Evolutionary conservation across 257 asterid genomes (phyloP), one percentile per base, ranked within the genome.

Genomic region (Solanum chiquidenum): DNA sequence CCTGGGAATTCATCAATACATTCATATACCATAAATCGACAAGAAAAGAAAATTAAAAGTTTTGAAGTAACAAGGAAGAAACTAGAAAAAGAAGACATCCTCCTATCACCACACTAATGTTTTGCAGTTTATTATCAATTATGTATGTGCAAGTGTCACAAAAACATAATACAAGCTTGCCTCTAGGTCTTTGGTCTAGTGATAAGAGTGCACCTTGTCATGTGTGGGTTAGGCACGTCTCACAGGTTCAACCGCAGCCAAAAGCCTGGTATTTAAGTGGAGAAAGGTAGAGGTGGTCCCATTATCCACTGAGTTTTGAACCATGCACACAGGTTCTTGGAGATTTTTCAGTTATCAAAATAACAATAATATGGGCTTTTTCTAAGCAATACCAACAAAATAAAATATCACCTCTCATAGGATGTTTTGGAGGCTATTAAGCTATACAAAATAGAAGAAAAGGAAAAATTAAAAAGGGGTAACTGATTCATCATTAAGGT

Each of bases 1-100:
- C 99, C 99, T 97, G 92, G 66, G 90, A 73, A 91, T 52, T 75
- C 84, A 90, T 85, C 25, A 88, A 62, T 64, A 71, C 84, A 80
- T 79, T 79, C 58, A 46, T 79, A 27, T 64, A 46, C 66, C 35
- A 37, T 46, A 18, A 49, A 29, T 46, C 5, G 27, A 55, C 34
- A 86, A 34, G 62, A 46, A 40, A 52, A 35, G 16, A 33, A 80
- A 46, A 80, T 46, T 46, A 6, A 2, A 80, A 46, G 38, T 40
- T 79, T 40, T 79, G 84, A 79, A 44, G 84, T 25, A 79, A 44
- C 79, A 52, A 21, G 77, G 14, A 85, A 84, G 73, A 84, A 58
- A 68, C 23, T 66, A 38, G 49, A 85, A 38, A 62, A 38, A 37
- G 20, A 62, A 23, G 25, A 40, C 75, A 66, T 14, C 20, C 40